A percentile compares a stretch with the other conserved stretches of the same genome.
Conservation (phyloP, 331 rosid genomes). For the Malus hybrid region DNA sequence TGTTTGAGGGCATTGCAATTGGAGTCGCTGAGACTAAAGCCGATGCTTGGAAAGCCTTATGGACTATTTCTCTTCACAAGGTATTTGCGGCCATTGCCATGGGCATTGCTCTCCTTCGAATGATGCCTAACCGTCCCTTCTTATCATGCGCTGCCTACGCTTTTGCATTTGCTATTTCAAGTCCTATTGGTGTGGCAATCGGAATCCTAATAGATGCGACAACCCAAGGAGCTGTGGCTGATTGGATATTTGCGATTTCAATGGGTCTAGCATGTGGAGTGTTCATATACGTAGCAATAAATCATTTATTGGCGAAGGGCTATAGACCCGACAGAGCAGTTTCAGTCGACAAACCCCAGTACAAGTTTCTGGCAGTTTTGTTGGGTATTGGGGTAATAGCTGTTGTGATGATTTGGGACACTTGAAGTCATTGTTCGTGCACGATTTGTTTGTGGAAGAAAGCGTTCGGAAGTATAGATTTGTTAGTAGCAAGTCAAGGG, state of each 20-base stretch:
- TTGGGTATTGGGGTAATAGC: constrained; percentile 76
- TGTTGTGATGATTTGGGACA: constrained; percentile 91
- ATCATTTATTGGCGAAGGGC: constrained; percentile 72
- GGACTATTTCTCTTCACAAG: constrained; percentile 88
- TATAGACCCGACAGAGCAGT: constrained; percentile 32
- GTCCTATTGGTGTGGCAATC: constrained; percentile 76
- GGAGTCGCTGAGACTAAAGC: constrained; percentile 56
- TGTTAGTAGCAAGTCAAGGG: background rate
- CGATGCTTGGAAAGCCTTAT: constrained; percentile 87
- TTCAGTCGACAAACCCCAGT: constrained; percentile 34
- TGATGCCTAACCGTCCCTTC: constrained; percentile 67
- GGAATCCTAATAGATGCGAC: constrained; percentile 77
- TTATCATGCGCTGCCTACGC: constrained; percentile 58
- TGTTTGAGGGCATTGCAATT: constrained; percentile 80
- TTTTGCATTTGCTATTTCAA: constrained; percentile 81
- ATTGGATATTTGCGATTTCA: constrained; percentile 80
- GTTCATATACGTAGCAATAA: constrained; percentile 68
- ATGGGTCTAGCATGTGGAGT: constrained; percentile 92
- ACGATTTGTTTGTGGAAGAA: background rate
- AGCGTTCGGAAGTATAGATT: background rate
- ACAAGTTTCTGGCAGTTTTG: constrained; percentile 56
- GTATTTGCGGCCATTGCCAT: constrained; percentile 85
- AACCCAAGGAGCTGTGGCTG: constrained; percentile 54
- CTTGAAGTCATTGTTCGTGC: constrained; percentile 20
- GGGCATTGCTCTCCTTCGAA: constrained; percentile 89